A percentile compares a stretch with the other conserved stretches of the same genome.
These are phyloP conservation scores for Codiaeum variegatum DNA, from an alignment of 441 rosid species.

Conservation along the genomic window DNA sequence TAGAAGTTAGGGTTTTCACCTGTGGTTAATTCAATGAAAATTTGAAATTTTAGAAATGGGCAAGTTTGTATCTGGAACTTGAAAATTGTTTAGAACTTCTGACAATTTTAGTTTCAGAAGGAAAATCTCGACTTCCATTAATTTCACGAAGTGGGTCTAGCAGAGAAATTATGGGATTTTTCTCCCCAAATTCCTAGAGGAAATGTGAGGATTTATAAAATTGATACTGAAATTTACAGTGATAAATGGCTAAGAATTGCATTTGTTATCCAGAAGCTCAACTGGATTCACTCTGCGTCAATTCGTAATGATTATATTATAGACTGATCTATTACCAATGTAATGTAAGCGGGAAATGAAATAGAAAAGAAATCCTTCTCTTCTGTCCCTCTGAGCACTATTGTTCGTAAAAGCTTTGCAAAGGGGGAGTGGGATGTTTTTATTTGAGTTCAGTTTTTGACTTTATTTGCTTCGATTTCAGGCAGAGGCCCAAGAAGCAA, in stretches of 20 bases:
- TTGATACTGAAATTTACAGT: not conserved
- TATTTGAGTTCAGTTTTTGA: slow-evolving; percentile 8
- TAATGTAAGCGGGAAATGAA: too few relatives aligned
- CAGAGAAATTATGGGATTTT: not conserved
- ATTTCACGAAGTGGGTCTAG: not conserved
- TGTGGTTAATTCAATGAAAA: not conserved
- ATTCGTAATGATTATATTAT: not conserved
- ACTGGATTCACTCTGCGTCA: not conserved
- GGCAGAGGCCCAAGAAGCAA: slow-evolving; percentile 62
- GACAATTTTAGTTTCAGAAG: not conserved
- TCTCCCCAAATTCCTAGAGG: too few relatives aligned
- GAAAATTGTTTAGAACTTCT: not conserved
- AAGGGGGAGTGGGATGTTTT: not conserved
- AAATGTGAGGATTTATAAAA: too few relatives aligned
- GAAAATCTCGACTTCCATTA: not conserved
- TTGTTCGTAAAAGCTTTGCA: not conserved
- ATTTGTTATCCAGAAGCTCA: not conserved
- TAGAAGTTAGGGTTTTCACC: not conserved
- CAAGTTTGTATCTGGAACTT: not conserved
- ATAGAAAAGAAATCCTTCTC: too few relatives aligned
- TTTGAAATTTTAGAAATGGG: not conserved
- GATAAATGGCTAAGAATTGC: not conserved
- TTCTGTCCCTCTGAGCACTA: too few relatives aligned
- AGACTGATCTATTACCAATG: too few relatives aligned
- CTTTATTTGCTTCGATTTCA: slow-evolving; percentile 24